Evolutionary conservation across 2,329 filamentous ascomycete genomes (phyloP).

Genomic region (Alternaria tenuissima): DNA sequence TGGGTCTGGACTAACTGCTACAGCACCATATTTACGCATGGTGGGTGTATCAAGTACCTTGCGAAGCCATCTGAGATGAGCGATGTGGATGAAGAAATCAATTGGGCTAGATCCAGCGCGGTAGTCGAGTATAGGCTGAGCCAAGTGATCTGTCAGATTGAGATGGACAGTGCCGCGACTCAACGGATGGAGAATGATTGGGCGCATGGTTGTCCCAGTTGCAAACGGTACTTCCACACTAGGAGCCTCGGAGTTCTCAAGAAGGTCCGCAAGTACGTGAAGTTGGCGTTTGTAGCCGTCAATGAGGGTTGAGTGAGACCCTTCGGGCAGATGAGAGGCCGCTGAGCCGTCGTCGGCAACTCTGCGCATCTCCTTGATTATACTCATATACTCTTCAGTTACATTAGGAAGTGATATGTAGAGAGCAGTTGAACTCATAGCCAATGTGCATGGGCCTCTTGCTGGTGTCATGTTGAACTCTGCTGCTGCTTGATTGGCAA

Average conservation of each 20-base stretch:
- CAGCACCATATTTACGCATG: constrained; percentile 6
- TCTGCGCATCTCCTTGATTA: constrained; percentile 5
- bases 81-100: constrained; percentile 27
- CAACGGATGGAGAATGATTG: constrained; percentile 18
- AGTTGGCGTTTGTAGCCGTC: constrained; percentile 14
- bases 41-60: constrained; percentile 4
- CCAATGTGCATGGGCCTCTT: constrained; percentile 17
- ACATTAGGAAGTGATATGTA: constrained; percentile 14
- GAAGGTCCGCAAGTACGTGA: constrained; percentile 5
- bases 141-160: constrained; percentile 22
- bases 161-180: constrained; percentile 35
- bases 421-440: constrained; percentile 9
- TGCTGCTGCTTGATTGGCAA: constrained; percentile 4
- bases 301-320: constrained; percentile 10
- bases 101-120: constrained; percentile 37
- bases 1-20: constrained; percentile 9
- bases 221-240: constrained; percentile 13
- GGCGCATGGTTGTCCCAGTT: constrained; percentile 5
- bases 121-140: constrained; percentile 38
- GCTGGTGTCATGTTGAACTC: constrained; percentile 13
- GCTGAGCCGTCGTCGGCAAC: constrained; percentile 1
- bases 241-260: constrained; percentile 7
- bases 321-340: constrained; percentile 3
- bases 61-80: constrained; percentile 9
- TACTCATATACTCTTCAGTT: not conserved